Percentiles rank a stretch among this genome's conserved stretches.
phyloP scores from a whole-genome alignment of 768 basidiomycete genomes.

The Paxillus rubicundulus region DNA sequence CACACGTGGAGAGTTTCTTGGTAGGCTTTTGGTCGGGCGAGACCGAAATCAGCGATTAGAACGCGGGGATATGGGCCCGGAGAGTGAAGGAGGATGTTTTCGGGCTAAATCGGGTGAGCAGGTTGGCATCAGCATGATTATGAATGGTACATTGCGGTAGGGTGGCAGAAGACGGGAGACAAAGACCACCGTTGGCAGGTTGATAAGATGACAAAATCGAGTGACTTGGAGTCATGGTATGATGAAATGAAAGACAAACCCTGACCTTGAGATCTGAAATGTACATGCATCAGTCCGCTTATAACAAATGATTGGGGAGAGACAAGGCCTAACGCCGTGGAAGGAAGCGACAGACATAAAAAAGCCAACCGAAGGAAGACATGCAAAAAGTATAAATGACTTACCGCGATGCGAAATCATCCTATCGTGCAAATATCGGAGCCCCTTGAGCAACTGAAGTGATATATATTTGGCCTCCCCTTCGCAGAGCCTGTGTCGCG shows the following conservation, averaged over 20 bases:
- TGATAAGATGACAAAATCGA: neutral
- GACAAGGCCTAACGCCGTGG: neutral
- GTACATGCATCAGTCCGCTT: conserved; percentile 1
- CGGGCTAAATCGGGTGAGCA: conserved; percentile 48
- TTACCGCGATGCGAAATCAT: conserved; percentile 78
- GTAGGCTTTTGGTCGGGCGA: conserved; percentile 73
- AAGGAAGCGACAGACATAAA: neutral
- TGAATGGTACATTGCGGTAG: neutral
- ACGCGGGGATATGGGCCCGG: conserved; percentile 87
- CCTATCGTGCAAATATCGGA: conserved; percentile 68
- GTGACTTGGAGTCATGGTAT: neutral
- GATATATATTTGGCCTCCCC: conserved; percentile 84
- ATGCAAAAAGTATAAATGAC: conserved; percentile 9
- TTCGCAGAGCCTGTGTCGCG: conserved; percentile 60
- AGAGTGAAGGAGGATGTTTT: conserved; percentile 74
- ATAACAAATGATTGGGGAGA: neutral
- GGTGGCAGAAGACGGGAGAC: neutral
- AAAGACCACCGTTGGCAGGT: neutral
- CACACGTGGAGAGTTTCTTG: conserved; percentile 85
- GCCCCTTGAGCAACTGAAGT: conserved; percentile 71
- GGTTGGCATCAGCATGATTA: neutral
- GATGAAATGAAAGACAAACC: neutral
- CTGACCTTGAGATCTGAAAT: conserved; percentile 63
- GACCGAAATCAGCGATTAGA: conserved; percentile 83
- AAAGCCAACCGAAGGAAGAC: neutral